Evolutionary conservation across 768 basidiomycete species (phyloP).

Genomic region (Suillus variegatus): DNA sequence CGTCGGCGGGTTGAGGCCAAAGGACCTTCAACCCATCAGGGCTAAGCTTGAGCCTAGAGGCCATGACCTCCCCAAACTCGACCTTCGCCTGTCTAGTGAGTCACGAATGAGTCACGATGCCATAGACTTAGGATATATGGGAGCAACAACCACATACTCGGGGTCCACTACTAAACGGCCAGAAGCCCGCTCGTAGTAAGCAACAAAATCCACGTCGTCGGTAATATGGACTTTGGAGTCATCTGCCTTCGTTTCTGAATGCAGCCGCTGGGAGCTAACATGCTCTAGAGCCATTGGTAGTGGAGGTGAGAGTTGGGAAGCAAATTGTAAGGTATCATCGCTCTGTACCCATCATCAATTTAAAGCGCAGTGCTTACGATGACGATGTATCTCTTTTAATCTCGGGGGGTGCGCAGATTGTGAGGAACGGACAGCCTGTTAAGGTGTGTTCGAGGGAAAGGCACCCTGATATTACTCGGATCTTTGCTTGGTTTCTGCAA

Average conservation of each 20-base stretch:
- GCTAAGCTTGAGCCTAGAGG: slow-evolving; percentile 47
- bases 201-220: slow-evolving; percentile 34
- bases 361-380: not conserved
- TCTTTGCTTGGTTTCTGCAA: too few relatives aligned
- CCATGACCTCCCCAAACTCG: slow-evolving; percentile 51
- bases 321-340: not conserved
- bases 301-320: not conserved
- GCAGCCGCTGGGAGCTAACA: not conserved
- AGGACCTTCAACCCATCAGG: slow-evolving; percentile 47
- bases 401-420: not conserved
- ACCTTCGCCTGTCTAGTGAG: slow-evolving; percentile 43
- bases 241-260: not conserved
- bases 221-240: not conserved
- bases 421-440: not conserved
- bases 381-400: not conserved
- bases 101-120: not conserved
- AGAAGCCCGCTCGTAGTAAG: slow-evolving; percentile 54
- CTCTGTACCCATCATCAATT: not conserved
- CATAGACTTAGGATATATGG: too few relatives aligned
- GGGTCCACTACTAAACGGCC: slow-evolving; percentile 66
- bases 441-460: too few relatives aligned
- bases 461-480: too few relatives aligned
- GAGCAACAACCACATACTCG: slow-evolving; percentile 38
- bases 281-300: not conserved
- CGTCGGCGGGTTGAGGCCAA: slow-evolving; percentile 55